Base-by-base conservation (phyloP, 768 basidiomycete genomes). In the Calocybe gangraenosa region DNA sequence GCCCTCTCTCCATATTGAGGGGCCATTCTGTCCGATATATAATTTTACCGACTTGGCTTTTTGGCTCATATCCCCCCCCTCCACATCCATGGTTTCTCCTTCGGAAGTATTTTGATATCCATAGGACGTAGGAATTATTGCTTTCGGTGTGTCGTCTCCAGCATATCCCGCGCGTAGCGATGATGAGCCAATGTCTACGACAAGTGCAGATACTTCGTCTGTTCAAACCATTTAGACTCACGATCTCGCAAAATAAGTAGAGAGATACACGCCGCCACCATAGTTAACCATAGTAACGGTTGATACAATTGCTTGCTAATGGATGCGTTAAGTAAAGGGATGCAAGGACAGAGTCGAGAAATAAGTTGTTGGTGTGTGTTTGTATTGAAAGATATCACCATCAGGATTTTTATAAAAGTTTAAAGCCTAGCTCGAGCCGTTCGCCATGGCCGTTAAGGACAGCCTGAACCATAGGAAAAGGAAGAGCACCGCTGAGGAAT, bases 131-230 rank as follows among this genome's bases (percentile, higher is more conserved):
- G 96, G 88, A 51, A 95, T 81, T 50, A 97, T 82, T 14, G 89
- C 87, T 65, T 92, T 91, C 14, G 96, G 96, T 9, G 87, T 80
- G 58, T 98, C 96, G 66, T 98, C 95, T 37, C 96, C 96, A 9
- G 96, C 95, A 64, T 98, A 96, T 42, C 96, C 96, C 9, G 92
- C 92, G 61, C 96, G 84, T 43, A 94, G 69, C 7, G 92, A 87
- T 19, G 87, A 86, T 9, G 88, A 74, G 21, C 96, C 96, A 60
- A 98, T 87, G 70, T 99, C 96, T 30, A 99, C 70, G 18, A 98
- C 96, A 42, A 98, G 71, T 22, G 95, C 96, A 28, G 92, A 87
- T n/a, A 98, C 92, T 70, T 97, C 94, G 62, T 97, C 94, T 96
- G 49, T 58, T 49, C 10, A 39, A 34, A 8, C 30, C 49, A 25